Evolutionary conservation across 2,329 filamentous ascomycete species (phyloP).

Genomic region (Diaporthe eres): DNA sequence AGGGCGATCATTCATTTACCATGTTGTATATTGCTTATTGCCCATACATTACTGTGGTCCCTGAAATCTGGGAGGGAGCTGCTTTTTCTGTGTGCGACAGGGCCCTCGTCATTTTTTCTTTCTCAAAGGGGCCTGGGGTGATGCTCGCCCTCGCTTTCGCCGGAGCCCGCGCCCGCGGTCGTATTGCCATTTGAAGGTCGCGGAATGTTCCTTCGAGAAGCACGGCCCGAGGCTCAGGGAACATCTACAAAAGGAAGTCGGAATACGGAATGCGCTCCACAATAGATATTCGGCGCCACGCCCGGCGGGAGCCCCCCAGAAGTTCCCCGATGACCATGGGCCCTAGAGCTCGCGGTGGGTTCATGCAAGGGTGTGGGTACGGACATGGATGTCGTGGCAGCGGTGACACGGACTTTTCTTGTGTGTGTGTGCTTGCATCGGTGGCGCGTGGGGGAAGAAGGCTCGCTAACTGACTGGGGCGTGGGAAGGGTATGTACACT

Average conservation of each 20-base stretch:
- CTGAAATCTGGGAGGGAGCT: neutral
- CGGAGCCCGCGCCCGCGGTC: neutral
- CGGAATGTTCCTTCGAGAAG: neutral
- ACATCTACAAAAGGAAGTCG: constrained; percentile 8
- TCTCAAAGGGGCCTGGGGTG: neutral
- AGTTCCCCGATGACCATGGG: constrained; percentile 24
- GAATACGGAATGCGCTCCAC: constrained; percentile 5
- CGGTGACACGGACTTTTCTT: constrained; percentile 32
- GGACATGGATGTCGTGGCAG: constrained; percentile 35
- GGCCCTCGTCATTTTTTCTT: neutral
- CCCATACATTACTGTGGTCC: neutral
- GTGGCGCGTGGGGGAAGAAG: constrained; percentile 16
- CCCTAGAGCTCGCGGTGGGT: constrained; percentile 6
- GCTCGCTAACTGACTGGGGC: neutral
- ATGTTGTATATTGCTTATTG: neutral
- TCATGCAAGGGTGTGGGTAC: constrained; percentile 24
- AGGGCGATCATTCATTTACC: neutral
- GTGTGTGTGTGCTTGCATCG: neutral
- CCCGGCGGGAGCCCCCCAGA: constrained; percentile 12
- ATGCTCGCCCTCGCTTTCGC: neutral
- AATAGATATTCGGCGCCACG: constrained; percentile 7
- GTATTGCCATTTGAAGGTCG: constrained; percentile 15
- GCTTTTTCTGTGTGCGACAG: neutral
- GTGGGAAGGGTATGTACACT: too few relatives aligned
- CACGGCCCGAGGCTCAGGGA: constrained; percentile 6